Conservation (phyloP, 495 filamentous ascomycete genomes). For the Hypoxylon perforatum region DNA sequence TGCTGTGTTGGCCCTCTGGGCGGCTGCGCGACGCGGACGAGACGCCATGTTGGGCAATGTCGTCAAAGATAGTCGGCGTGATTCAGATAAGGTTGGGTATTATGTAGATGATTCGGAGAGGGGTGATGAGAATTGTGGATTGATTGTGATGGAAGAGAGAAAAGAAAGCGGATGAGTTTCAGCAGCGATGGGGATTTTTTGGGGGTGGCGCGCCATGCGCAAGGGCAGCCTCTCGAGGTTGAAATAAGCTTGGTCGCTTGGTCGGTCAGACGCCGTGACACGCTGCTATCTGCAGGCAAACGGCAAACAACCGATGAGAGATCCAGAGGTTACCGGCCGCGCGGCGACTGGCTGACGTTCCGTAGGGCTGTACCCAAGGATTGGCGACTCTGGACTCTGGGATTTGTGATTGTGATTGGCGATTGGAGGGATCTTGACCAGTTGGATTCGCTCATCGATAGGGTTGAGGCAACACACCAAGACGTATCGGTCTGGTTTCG, state of each 20-base stretch:
- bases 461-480: conserved; percentile 43
- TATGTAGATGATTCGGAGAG: neutral
- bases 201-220: conserved; percentile 35
- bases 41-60: conserved; percentile 51
- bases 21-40: conserved; percentile 58
- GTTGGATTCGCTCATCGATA: conserved; percentile 41
- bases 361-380: conserved; percentile 30
- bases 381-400: conserved; percentile 26
- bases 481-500: neutral
- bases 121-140: conserved; percentile 3
- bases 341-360: conserved; percentile 1
- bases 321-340: conserved; percentile 37
- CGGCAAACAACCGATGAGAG: conserved; percentile 37
- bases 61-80: conserved; percentile 4
- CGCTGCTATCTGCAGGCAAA: conserved; percentile 32
- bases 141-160: conserved; percentile 5
- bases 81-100: neutral
- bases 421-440: conserved; percentile 46
- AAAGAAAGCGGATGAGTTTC: neutral
- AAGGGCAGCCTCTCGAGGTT: conserved; percentile 31
- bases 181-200: conserved; percentile 19
- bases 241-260: conserved; percentile 42
- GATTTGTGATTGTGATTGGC: conserved; percentile 41
- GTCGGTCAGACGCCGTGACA: conserved; percentile 45
- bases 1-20: conserved; percentile 59